These are phyloP conservation scores for Colletotrichum orchidophilum DNA, from an alignment of 2,329 filamentous ascomycete species.

Conservation along the genomic window DNA sequence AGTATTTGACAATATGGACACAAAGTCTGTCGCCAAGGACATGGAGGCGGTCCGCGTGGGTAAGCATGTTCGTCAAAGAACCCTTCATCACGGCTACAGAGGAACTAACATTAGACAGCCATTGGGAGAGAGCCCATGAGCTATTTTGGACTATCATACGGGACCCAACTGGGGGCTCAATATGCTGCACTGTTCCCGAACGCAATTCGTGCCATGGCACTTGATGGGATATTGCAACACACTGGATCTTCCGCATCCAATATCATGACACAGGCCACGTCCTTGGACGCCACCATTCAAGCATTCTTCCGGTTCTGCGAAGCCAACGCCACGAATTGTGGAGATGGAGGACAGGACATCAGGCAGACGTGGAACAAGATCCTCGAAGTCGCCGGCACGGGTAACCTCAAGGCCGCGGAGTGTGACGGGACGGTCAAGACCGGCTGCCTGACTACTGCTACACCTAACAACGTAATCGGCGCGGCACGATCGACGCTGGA, in stretches of 20 bases:
- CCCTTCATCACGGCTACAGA: no score
- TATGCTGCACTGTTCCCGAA: conserved; percentile 20
- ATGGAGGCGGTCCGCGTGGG: conserved; percentile 22
- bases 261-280: conserved; percentile 30
- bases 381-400: conserved; percentile 12
- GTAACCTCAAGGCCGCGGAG: conserved; percentile 12
- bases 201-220: conserved; percentile 15
- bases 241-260: conserved; percentile 19
- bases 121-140: conserved; percentile 14
- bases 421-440: conserved; percentile 25
- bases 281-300: conserved; percentile 25
- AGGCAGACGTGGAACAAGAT: conserved; percentile 17
- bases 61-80: not conserved
- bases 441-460: conserved; percentile 1
- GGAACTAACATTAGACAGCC: not conserved
- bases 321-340: conserved; percentile 6
- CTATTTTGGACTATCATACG: conserved; percentile 26
- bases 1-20: conserved; percentile 21
- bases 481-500: conserved; percentile 13
- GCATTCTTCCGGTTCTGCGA: conserved; percentile 27
- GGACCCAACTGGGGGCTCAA: conserved; percentile 20
- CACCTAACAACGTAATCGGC: conserved; percentile 15
- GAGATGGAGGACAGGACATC: conserved; percentile 12
- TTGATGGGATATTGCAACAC: conserved; percentile 28
- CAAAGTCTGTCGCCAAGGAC: conserved; percentile 13